These are phyloP conservation scores for Podospora pseudocomata DNA, from an alignment of 495 filamentous ascomycete genomes.

Conservation along the genomic window DNA sequence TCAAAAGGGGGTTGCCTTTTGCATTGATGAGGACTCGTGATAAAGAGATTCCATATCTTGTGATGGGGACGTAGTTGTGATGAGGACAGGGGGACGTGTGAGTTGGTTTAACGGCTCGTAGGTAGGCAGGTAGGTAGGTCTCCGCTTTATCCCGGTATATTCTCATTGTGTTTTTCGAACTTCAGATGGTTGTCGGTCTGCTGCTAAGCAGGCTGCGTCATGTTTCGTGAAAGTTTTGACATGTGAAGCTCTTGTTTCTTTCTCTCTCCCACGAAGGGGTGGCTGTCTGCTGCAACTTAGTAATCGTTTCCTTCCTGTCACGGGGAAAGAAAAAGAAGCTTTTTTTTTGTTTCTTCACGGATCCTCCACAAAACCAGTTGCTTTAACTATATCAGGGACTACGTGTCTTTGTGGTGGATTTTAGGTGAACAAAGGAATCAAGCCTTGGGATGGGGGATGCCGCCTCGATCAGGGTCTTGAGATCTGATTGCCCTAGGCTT, in stretches of 20 bases:
- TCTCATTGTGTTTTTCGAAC: too few relatives aligned
- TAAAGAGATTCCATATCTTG: too few relatives aligned
- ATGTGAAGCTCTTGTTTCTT: background rate
- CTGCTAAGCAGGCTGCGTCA: background rate
- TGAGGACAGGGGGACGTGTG: background rate
- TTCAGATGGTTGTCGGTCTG: too few relatives aligned
- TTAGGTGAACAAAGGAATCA: background rate
- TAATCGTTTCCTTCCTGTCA: background rate
- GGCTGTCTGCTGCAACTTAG: background rate
- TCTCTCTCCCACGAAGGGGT: background rate
- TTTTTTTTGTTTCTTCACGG: background rate
- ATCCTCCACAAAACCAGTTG: background rate
- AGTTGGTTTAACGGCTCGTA: background rate
- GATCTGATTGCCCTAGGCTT: background rate
- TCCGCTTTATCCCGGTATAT: too few relatives aligned
- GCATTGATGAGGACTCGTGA: too few relatives aligned
- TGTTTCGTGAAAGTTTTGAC: background rate
- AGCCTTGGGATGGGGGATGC: background rate
- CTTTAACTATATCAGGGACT: background rate
- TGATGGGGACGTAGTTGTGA: too few relatives aligned
- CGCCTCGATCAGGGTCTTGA: background rate
- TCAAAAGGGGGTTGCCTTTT: too few relatives aligned
- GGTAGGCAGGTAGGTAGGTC: background rate
- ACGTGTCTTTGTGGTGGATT: background rate
- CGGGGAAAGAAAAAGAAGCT: background rate